Conservation (phyloP, 2,329 filamentous ascomycete genomes). For the Ampelomyces quisqualis region DNA sequence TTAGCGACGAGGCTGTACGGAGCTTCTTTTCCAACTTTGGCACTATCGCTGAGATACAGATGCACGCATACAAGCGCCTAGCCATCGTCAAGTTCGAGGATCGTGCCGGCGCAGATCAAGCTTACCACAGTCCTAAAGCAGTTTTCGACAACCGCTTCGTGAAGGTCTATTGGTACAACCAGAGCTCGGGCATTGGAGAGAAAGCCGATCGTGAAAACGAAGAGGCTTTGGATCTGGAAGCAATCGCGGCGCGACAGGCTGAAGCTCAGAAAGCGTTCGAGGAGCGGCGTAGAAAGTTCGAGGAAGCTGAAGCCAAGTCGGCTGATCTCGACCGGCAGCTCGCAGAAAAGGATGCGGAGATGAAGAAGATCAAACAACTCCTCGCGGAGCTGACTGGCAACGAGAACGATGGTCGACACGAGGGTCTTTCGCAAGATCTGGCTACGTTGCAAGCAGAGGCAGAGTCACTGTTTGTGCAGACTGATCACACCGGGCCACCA, state of each 20-base stretch:
- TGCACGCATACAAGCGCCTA: constrained; percentile 66
- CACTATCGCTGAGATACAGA: constrained; percentile 60
- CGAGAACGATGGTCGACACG: constrained; percentile 7
- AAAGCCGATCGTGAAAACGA: constrained; percentile 9
- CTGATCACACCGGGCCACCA: constrained; percentile 24
- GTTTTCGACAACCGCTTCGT: constrained; percentile 86
- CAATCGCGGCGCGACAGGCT: constrained; percentile 67
- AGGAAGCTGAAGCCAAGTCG: constrained; percentile 63
- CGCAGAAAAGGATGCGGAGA: constrained; percentile 65
- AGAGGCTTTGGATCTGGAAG: constrained; percentile 66
- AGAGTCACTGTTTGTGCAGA: constrained; percentile 66
- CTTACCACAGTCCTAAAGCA: constrained; percentile 74
- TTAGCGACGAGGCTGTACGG: constrained; percentile 64
- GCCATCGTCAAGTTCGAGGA: constrained; percentile 69
- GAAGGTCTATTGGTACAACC: constrained; percentile 76
- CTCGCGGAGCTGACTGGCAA: constrained; percentile 54
- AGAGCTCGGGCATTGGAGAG: constrained; percentile 31
- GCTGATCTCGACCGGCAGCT: constrained; percentile 66
- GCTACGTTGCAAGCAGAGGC: constrained; percentile 50
- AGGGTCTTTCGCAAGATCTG: constrained; percentile 21
- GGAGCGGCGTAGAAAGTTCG: constrained; percentile 62
- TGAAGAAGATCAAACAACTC: constrained; percentile 61
- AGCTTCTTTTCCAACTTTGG: constrained; percentile 74
- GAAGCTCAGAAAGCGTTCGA: constrained; percentile 70
- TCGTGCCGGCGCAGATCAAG: constrained; percentile 66